Evolutionary conservation across 192 early-diverging fungal genomes (phyloP).

Genomic region (Entomortierella beljakovae): DNA sequence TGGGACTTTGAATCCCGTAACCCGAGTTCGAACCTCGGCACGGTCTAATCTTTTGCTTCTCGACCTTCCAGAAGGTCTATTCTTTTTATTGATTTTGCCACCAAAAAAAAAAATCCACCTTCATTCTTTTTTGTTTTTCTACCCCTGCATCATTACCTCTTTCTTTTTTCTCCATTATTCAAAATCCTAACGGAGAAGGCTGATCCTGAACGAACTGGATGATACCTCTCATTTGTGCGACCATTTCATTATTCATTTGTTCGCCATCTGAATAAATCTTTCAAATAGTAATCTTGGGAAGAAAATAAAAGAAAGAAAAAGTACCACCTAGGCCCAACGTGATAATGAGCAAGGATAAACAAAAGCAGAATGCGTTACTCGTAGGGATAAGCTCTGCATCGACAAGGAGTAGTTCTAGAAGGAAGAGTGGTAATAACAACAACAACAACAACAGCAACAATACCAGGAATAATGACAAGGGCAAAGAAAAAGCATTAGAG

Average conservation of each 20-base stretch:
- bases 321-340: not conserved
- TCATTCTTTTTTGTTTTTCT: not conserved
- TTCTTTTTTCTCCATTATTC: not conserved
- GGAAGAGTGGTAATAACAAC: not conserved
- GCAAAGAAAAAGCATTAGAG: not conserved
- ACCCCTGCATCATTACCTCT: not conserved
- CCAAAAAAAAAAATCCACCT: constrained; percentile 1
- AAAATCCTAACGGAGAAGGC: too few relatives aligned
- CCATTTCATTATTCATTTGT: too few relatives aligned
- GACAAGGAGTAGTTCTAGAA: not conserved
- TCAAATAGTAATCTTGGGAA: too few relatives aligned
- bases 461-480: not conserved
- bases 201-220: not conserved
- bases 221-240: too few relatives aligned
- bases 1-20: constrained; percentile 53
- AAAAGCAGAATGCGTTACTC: not conserved
- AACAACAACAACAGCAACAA: not conserved
- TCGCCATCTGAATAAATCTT: too few relatives aligned
- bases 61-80: not conserved
- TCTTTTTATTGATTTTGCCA: not conserved
- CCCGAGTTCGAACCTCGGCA: constrained; percentile 54
- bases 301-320: too few relatives aligned
- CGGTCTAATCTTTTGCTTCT: constrained; percentile 22
- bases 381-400: not conserved
- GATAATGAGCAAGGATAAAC: not conserved